Base-by-base conservation (phyloP, 2,329 filamentous ascomycete species). In the Epicoccum sorghinum region DNA sequence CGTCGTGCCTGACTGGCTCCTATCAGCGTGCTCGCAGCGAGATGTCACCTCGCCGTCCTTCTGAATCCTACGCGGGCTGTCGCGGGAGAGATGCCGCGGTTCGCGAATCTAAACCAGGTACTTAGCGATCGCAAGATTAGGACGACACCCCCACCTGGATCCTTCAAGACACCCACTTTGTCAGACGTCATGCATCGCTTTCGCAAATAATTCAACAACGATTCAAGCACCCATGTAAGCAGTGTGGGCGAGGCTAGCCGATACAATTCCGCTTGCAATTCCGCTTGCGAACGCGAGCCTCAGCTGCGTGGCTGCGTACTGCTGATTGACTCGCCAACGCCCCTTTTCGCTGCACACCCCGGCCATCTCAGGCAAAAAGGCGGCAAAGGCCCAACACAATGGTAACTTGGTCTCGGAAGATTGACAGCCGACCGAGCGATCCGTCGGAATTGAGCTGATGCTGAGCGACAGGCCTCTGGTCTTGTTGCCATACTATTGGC, bases 341-440 rank as follows among this genome's bases (percentile, higher is more conserved):
- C 46, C 45, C 36, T 37, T 49, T 49, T 44, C 40, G 35, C 18
- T 18, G 18, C 35, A 25, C 12, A 50, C 41, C 47, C 47, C 33
- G 24, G 41, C 41, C 24, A 27, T 10, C 32, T 18, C 33, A 47
- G 18, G 32, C 29, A 46, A 22, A 36, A 37, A 25, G 52, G 47
- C 52, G 46, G 41, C n/a, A 36, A 37, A 25, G 52, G 47, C 52
- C 52, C 52, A 55, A 55, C 46, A 8, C 41, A 50, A 12, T 50
- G 52, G 52, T 55, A 55, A 46, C 12, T 43, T 47, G 25, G 41
- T 25, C 46, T 25, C 52, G 52, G 52, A 55, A 50, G 42, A 50
- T 55, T 46, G 52, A 45, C 46, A 33, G 24, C 52, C 46, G 52
- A 55, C 41, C 46, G 52, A 42, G 41, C 41, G 47, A 42, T 38